phyloP scores from a whole-genome alignment of 2,329 filamentous ascomycete species.

The Aspergillus sp. region DNA sequence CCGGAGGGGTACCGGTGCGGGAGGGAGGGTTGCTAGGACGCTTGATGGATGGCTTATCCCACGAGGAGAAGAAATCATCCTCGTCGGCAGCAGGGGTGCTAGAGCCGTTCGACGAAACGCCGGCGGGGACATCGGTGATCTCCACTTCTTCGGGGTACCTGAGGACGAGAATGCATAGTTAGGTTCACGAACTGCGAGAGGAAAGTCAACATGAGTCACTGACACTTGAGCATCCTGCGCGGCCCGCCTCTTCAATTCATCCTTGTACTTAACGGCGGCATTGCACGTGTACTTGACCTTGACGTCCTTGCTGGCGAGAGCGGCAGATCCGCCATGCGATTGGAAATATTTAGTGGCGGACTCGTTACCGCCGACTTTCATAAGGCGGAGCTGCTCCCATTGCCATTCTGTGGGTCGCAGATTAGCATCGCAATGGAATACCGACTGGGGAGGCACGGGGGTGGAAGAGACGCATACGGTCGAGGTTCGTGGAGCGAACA shows the following conservation, averaged over 20 bases:
- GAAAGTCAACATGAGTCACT: conserved; percentile 31
- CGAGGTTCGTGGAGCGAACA: conserved; percentile 95
- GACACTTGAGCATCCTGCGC: conserved; percentile 82
- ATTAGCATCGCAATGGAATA: conserved; percentile 21
- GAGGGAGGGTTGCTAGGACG: conserved; percentile 91
- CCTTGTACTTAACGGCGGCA: conserved; percentile 96
- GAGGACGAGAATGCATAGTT: conserved; percentile 12
- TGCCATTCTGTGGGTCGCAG: conserved; percentile 71
- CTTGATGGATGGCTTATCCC: conserved; percentile 98
- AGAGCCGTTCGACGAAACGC: conserved; percentile 61
- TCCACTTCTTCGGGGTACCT: conserved; percentile 85
- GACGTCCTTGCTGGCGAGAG: conserved; percentile 90
- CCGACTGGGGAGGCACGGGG: not conserved
- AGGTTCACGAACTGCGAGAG: not conserved
- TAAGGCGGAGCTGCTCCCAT: conserved; percentile 95
- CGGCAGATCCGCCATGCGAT: conserved; percentile 89
- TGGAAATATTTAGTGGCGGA: conserved; percentile 98
- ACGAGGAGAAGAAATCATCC: conserved; percentile 98
- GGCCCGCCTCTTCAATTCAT: conserved; percentile 84
- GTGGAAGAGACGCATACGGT: conserved; percentile 66
- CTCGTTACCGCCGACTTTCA: conserved; percentile 99
- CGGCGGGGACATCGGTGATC: conserved; percentile 69
- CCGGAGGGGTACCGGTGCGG: conserved; percentile 80
- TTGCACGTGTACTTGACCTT: conserved; percentile 96
- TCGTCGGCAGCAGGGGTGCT: conserved; percentile 80